Conservation (phyloP, 2,329 filamentous ascomycete genomes). For the Zasmidium cellare region DNA sequence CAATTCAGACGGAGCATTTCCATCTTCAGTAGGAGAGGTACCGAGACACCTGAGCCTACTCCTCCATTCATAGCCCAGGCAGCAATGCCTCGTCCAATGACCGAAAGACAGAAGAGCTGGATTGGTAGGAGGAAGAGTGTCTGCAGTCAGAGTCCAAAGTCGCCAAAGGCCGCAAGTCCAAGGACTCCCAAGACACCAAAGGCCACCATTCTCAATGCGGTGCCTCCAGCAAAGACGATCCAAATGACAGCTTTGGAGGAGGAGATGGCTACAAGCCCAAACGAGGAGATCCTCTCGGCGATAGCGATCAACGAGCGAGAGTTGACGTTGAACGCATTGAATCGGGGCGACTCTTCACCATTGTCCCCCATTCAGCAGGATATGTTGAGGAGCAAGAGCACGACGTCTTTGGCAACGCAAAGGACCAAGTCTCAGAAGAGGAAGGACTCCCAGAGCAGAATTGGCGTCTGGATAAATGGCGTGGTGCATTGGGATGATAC, state of each 20-base stretch:
- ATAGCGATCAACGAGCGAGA: conserved; percentile 34
- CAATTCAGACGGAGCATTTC: conserved; percentile 32
- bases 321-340: conserved; percentile 17
- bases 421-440: conserved; percentile 23
- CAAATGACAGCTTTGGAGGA: conserved; percentile 35
- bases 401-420: conserved; percentile 10
- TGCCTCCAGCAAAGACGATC: conserved; percentile 30
- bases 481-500: conserved; percentile 42
- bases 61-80: conserved; percentile 22
- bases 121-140: conserved; percentile 18
- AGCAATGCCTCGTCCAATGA: conserved; percentile 16
- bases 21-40: conserved; percentile 39
- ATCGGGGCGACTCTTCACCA: conserved; percentile 20
- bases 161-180: neutral
- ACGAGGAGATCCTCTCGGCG: conserved; percentile 40
- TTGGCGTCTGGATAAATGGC: conserved; percentile 48
- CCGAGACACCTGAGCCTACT: conserved; percentile 26
- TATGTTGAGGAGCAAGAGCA: conserved; percentile 11
- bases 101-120: conserved; percentile 27
- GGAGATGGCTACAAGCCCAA: conserved; percentile 41
- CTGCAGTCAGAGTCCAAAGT: conserved; percentile 6
- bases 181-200: conserved; percentile 7
- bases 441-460: conserved; percentile 31
- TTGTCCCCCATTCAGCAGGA: conserved; percentile 23
- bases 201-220: conserved; percentile 34